Evolutionary conservation across 768 basidiomycete species (phyloP).

Genomic region (Serendipita indica): DNA sequence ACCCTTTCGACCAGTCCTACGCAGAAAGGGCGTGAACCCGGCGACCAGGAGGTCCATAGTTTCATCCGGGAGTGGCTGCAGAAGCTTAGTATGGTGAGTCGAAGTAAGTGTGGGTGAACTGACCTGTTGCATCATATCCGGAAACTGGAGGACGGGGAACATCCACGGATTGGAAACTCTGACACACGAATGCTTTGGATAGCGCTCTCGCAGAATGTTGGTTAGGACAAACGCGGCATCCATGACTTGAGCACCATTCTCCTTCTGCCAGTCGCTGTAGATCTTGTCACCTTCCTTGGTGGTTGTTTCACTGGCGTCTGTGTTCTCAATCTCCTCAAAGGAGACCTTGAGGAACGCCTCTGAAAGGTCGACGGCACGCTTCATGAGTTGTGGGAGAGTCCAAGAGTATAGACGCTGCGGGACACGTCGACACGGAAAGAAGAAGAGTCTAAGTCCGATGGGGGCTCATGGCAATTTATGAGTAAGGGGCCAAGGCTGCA

Average conservation of each 20-base stretch:
- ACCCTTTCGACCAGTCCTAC: constrained; percentile 24
- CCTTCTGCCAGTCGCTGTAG: constrained; percentile 5
- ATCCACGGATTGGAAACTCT: constrained; percentile 31
- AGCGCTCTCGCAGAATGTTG: constrained; percentile 38
- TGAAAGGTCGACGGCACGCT: constrained; percentile 15
- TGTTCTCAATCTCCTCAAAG: constrained; percentile 22
- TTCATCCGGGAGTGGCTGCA: constrained; percentile 26
- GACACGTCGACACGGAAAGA: too few relatives aligned
- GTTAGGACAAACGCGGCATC: constrained; percentile 18
- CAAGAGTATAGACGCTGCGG: background rate
- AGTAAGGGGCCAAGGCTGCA: background rate
- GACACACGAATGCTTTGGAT: constrained; percentile 48
- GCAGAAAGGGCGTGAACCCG: constrained; percentile 34
- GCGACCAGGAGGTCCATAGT: constrained; percentile 15
- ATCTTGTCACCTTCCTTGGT: background rate
- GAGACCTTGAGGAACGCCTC: constrained; percentile 35
- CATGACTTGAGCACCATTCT: constrained; percentile 11
- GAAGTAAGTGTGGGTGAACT: background rate
- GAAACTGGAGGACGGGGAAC: constrained; percentile 37
- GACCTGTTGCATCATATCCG: constrained; percentile 24
- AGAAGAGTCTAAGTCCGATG: background rate
- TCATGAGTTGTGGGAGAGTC: background rate
- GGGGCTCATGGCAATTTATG: background rate
- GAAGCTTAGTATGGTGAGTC: constrained; percentile 23
- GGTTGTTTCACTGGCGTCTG: constrained; percentile 5